These are phyloP conservation scores for Pseudopithomyces maydicus DNA, from an alignment of 2,329 filamentous ascomycete species.

Conservation along the genomic window DNA sequence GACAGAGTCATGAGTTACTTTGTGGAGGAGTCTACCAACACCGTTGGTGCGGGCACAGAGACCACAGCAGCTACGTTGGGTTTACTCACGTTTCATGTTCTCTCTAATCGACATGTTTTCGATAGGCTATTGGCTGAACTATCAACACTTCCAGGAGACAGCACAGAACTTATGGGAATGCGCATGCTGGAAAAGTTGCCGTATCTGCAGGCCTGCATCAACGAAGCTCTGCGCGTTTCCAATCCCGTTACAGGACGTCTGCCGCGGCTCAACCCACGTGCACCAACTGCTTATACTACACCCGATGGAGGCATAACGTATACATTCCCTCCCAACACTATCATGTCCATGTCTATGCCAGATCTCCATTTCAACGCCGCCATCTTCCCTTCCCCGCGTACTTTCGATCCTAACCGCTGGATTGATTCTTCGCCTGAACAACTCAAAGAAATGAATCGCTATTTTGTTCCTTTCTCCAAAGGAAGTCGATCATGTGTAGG, in stretches of 20 bases:
- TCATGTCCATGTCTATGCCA: constrained; percentile 1
- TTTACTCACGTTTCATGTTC: not conserved
- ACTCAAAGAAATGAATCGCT: constrained; percentile 2
- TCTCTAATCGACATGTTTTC: not conserved
- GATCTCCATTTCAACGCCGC: constrained; percentile 1
- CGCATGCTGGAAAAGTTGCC: not conserved
- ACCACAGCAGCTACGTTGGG: not conserved
- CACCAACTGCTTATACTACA: not conserved
- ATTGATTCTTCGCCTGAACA: not conserved
- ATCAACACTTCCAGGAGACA: not conserved
- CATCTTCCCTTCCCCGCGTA: not conserved
- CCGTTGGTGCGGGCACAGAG: not conserved
- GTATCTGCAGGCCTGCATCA: constrained; percentile 3
- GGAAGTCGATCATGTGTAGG: constrained; percentile 2
- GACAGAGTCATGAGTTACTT: not conserved
- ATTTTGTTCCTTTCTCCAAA: constrained; percentile 3
- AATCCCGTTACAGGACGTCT: not conserved
- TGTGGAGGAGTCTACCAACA: not conserved
- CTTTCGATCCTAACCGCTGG: constrained; percentile 1
- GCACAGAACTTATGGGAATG: not conserved
- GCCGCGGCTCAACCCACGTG: not conserved
- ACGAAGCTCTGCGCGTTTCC: constrained; percentile 2
- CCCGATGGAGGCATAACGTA: not conserved
- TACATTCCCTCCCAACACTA: not conserved
- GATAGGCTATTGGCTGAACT: not conserved